Conservation (phyloP, 495 filamentous ascomycete genomes). For the Mytilinidion resinicola region DNA sequence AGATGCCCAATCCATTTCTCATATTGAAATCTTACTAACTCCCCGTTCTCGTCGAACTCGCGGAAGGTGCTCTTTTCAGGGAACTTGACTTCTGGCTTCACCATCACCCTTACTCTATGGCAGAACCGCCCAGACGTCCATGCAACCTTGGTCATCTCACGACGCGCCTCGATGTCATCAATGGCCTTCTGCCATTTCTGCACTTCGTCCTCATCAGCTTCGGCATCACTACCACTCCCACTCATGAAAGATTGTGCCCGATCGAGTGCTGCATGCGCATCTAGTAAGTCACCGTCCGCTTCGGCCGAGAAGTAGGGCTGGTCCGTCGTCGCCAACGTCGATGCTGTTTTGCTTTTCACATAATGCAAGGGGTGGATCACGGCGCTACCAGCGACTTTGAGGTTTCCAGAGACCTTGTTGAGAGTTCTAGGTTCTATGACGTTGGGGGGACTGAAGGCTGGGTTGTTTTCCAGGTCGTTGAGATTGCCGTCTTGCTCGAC, state of each 20-base stretch:
- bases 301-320: constrained; percentile 18
- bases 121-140: constrained; percentile 24
- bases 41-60: constrained; percentile 14
- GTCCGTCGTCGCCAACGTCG: constrained; percentile 7
- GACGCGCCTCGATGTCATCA: constrained; percentile 16
- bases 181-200: constrained; percentile 4
- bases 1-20: constrained; percentile 24
- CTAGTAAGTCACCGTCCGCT: constrained; percentile 18
- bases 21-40: constrained; percentile 18
- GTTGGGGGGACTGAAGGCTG: no score
- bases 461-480: no score
- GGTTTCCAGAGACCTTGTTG: not conserved
- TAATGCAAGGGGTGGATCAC: constrained; percentile 6
- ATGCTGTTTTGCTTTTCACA: constrained; percentile 1
- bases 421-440: not conserved
- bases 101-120: constrained; percentile 18
- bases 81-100: constrained; percentile 1
- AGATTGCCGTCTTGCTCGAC: not conserved
- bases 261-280: constrained; percentile 23
- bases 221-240: not conserved
- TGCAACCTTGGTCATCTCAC: constrained; percentile 16
- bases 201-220: not conserved
- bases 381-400: constrained; percentile 1
- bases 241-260: constrained; percentile 1
- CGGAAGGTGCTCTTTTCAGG: constrained; percentile 11